Percentiles rank a stretch among this genome's conserved stretches.
Conservation (phyloP, 2,329 filamentous ascomycete species). For the Delphinella strobiligena region DNA sequence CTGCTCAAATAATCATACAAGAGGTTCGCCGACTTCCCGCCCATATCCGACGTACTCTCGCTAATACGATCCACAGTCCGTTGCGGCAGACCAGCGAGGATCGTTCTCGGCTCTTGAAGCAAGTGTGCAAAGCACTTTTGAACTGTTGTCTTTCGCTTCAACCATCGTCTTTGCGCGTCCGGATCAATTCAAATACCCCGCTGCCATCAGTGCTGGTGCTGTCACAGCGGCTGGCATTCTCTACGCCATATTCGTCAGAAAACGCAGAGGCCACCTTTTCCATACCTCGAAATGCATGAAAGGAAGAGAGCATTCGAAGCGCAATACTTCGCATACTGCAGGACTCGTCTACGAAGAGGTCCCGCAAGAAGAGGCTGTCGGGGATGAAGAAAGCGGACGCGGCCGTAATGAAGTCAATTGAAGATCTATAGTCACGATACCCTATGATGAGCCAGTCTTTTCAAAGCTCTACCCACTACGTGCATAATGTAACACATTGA, state of each 20-base stretch:
- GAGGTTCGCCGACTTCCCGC: slow-evolving; percentile 18
- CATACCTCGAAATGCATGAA: slow-evolving; percentile 29
- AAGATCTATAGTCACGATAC: too few species aligned
- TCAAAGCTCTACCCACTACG: too few species aligned
- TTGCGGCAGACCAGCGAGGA: slow-evolving; percentile 39
- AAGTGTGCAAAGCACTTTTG: slow-evolving; percentile 56
- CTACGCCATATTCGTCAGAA: slow-evolving; percentile 46
- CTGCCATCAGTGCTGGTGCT: slow-evolving; percentile 44
- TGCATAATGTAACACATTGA: too few species aligned
- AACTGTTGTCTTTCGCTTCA: slow-evolving; percentile 52
- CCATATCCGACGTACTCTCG: neutral
- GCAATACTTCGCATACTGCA: too few species aligned
- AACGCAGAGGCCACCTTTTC: slow-evolving; percentile 47
- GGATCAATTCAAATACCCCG: slow-evolving; percentile 52
- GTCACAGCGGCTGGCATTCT: slow-evolving; percentile 37
- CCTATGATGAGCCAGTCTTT: too few species aligned
- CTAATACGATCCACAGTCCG: slow-evolving; percentile 16
- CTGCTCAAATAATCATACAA: slow-evolving; percentile 34
- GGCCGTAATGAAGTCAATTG: too few species aligned
- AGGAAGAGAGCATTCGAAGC: too few species aligned
- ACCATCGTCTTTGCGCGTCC: slow-evolving; percentile 55
- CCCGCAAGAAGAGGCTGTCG: too few species aligned
- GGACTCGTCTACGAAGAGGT: too few species aligned
- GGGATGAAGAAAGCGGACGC: too few species aligned
- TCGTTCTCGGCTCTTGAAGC: slow-evolving; percentile 58